phyloP scores from a whole-genome alignment of 192 early-diverging fungal genomes.

The Rhizoclosmatium sp. region DNA sequence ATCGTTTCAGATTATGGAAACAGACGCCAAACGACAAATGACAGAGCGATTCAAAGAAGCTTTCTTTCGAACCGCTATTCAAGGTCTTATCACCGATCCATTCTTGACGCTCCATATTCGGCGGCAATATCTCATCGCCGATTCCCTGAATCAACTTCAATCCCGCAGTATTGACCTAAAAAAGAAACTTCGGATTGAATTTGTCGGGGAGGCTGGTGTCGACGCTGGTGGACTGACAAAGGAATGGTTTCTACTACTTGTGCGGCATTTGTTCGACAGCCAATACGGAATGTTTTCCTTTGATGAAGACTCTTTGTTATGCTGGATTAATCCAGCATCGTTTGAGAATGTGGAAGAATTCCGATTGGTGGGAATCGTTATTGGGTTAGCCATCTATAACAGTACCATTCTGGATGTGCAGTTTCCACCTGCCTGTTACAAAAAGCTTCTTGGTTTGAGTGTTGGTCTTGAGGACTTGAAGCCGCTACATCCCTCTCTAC shows the following conservation, averaged over 20 bases:
- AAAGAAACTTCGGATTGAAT: conserved; percentile 62
- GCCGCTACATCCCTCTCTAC: conserved; percentile 77
- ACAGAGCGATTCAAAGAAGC: conserved; percentile 56
- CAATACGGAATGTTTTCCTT: conserved; percentile 85
- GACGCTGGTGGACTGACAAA: conserved; percentile 95
- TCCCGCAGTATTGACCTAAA: conserved; percentile 59
- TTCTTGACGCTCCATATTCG: conserved; percentile 60
- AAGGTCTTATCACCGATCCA: conserved; percentile 56
- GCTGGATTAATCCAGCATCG: conserved; percentile 77
- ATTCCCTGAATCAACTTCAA: conserved; percentile 61
- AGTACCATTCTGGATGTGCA: conserved; percentile 91
- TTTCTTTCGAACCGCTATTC: conserved; percentile 52
- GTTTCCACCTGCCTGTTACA: conserved; percentile 84
- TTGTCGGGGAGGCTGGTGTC: conserved; percentile 69
- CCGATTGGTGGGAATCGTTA: conserved; percentile 83
- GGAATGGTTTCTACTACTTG: conserved; percentile 92
- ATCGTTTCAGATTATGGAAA: conserved; percentile 52
- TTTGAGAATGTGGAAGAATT: conserved; percentile 76
- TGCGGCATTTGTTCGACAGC: conserved; percentile 85
- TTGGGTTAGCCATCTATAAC: conserved; percentile 94
- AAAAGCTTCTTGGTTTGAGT: conserved; percentile 79
- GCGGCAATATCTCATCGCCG: conserved; percentile 54
- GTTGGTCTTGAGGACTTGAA: conserved; percentile 77
- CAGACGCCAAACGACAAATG: conserved; percentile 53
- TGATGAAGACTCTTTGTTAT: conserved; percentile 82